A percentile compares a stretch with the other conserved stretches of the same genome.
Conservation (phyloP, 1,284 basidiomycete species). For the Boletus mariae region DNA sequence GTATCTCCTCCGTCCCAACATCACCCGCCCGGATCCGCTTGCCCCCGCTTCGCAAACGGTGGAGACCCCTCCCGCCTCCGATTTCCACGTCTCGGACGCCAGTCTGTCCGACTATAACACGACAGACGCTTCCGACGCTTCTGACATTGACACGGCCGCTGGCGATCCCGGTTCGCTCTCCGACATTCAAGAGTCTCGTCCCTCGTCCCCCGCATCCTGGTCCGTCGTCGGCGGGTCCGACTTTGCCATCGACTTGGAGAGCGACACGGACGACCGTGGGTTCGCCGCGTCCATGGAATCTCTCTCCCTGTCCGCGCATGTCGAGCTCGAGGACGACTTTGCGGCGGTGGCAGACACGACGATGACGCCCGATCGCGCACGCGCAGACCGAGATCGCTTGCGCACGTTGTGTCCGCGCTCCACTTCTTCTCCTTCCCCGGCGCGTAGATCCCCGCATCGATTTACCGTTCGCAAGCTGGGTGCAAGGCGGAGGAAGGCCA, state of each 20-base stretch:
- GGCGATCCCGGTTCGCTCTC: conserved; percentile 18
- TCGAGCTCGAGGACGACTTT: background rate
- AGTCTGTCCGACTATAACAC: conserved; percentile 15
- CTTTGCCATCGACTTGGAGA: conserved; percentile 11
- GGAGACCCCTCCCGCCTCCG: conserved; percentile 64
- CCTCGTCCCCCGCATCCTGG: conserved; percentile 26
- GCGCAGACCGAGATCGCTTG: conserved; percentile 17
- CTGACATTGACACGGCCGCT: conserved; percentile 13
- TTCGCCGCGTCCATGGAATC: conserved; percentile 34
- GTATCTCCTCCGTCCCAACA: conserved; percentile 73
- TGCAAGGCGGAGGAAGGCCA: conserved; percentile 15
- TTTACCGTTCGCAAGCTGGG: conserved; percentile 11
- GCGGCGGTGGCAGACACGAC: conserved; percentile 8
- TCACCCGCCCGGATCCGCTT: conserved; percentile 50
- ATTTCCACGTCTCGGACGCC: conserved; percentile 39
- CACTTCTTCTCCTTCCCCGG: conserved; percentile 42
- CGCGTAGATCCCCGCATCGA: conserved; percentile 29
- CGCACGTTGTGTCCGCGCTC: conserved; percentile 28
- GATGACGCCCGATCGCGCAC: conserved; percentile 9
- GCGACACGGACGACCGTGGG: conserved; percentile 20
- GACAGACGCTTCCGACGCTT: conserved; percentile 17
- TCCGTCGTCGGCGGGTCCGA: conserved; percentile 15
- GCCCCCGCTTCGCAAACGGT: conserved; percentile 25
- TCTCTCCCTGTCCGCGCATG: conserved; percentile 23
- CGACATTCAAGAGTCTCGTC: conserved; percentile 28